Percentiles rank a stretch among this genome's conserved stretches.
phyloP scores from a whole-genome alignment of 2,329 filamentous ascomycete species.

The Zymoseptoria brevis region DNA sequence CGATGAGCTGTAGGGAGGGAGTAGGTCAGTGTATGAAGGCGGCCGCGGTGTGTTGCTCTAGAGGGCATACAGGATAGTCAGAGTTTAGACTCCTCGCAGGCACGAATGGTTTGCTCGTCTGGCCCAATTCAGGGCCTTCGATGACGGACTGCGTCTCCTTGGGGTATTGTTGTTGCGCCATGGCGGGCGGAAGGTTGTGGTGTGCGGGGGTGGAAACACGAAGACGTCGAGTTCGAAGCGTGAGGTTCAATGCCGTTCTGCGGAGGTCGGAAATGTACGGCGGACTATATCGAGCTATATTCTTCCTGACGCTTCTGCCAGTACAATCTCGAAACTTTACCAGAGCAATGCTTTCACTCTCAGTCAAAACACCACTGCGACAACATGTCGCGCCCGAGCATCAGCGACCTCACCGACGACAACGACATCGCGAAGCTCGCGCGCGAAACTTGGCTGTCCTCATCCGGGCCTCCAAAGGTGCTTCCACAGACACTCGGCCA shows the following conservation, averaged over 20 bases:
- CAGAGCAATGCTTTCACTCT: neutral
- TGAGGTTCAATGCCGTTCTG: neutral
- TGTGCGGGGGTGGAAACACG: neutral
- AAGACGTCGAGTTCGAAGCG: neutral
- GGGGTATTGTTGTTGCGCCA: slow-evolving; percentile 16
- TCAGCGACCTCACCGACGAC: slow-evolving; percentile 63
- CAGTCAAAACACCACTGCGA: neutral
- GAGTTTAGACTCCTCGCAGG: slow-evolving; percentile 73
- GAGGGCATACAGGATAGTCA: slow-evolving; percentile 68
- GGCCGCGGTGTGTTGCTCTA: neutral
- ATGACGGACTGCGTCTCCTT: slow-evolving; percentile 15
- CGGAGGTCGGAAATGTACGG: neutral
- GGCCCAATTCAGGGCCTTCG: slow-evolving; percentile 26
- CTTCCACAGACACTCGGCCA: slow-evolving; percentile 75
- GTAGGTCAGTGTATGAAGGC: slow-evolving; percentile 8
- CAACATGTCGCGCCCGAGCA: slow-evolving; percentile 48
- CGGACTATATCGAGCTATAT: neutral
- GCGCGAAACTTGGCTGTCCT: slow-evolving; percentile 74
- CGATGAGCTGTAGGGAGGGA: slow-evolving; percentile 67
- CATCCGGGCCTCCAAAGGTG: slow-evolving; percentile 56
- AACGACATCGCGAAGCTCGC: slow-evolving; percentile 62
- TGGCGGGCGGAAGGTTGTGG: slow-evolving; percentile 9
- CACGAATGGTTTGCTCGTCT: slow-evolving; percentile 23
- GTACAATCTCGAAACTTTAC: neutral
- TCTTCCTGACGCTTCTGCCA: neutral